Evolutionary conservation across 768 basidiomycete species (phyloP), one percentile per base, ranked within the genome.

Genomic region (Paxillus rubicundulus): DNA sequence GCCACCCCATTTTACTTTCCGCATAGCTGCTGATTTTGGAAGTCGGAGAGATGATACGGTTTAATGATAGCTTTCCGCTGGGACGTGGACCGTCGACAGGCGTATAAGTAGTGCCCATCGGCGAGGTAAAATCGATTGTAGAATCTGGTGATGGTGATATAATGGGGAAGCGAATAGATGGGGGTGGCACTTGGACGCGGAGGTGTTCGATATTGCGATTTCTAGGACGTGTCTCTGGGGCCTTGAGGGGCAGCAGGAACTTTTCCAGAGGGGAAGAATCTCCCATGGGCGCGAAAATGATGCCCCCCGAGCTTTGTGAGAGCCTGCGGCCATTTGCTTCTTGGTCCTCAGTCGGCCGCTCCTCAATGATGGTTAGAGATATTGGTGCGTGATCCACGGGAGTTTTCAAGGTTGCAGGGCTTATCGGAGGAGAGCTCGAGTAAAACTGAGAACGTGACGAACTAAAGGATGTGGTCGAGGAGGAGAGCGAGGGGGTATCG

Each of bases 401-500:
- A n/a, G 71, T 69, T 32, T 59, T 61, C 7, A 71, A 52, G 53
- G 62, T 64, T 8, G 57, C 68, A 18, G 65, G 69, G 49, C 69
- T 74, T 33, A 65, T 55, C 8, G 71, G 73, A 7, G 66, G 76
- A 55, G 56, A 59, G 53, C 52, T 32, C 53, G 30, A 61, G 64
- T 58, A 55, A 45, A 62, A 56, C 20, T 60, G 65, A 3, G 72
- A 74, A 45, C 62, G 67, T 3, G 62, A 61, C 4, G 75, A 77
- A 47, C 73, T 74, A 50, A 59, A 63, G 2, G 75, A 77, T 8
- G 62, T 64, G 38, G 58, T 66, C 27, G 74, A 77, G 45, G 76
- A 76, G 28, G 72, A 67, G 45, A 81, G 67, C 9, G 80, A 78
- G n/a, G 77, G 77, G n/a, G 73, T 74, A 52, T 78, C 77, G 45